A percentile compares a stretch with the other conserved stretches of the same genome.
These are phyloP conservation scores for Comarum palustre DNA, from an alignment of 306 rosid genomes.

Conservation along the genomic window DNA sequence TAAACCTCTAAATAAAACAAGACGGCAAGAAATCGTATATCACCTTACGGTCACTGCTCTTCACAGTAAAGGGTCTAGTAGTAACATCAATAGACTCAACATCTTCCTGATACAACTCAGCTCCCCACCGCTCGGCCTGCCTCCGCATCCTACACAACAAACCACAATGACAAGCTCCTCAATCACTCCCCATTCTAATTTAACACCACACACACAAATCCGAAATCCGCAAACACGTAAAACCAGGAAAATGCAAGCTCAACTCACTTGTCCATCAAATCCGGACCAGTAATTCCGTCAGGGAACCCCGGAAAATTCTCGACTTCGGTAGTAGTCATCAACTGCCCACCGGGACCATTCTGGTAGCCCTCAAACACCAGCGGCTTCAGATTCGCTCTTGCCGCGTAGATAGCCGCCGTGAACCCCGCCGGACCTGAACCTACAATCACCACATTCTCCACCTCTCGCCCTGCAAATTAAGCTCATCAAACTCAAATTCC, in stretches of 20 bases:
- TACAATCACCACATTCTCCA: slow-evolving; percentile 84
- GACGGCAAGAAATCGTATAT: slow-evolving; percentile 30
- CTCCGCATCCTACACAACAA: slow-evolving; percentile 43
- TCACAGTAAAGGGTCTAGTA: slow-evolving; percentile 69
- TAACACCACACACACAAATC: neutral
- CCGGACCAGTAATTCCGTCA: slow-evolving; percentile 92
- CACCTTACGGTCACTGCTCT: slow-evolving; percentile 97
- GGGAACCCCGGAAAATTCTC: slow-evolving; percentile 98
- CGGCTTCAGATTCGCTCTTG: slow-evolving; percentile 95
- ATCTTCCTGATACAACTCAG: slow-evolving; percentile 88
- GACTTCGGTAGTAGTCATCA: slow-evolving; percentile 96
- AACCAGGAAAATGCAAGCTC: neutral
- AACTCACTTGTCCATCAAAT: slow-evolving; percentile 83
- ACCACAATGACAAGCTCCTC: slow-evolving; percentile 18
- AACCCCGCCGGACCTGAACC: slow-evolving; percentile 98
- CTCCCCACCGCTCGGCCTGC: slow-evolving; percentile 97
- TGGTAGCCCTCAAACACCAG: slow-evolving; percentile 90
- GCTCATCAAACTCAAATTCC: neutral
- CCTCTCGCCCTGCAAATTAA: slow-evolving; percentile 34
- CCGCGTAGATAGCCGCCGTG: slow-evolving; percentile 92
- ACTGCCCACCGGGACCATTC: slow-evolving; percentile 90
- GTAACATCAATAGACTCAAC: slow-evolving; percentile 74
- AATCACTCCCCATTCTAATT: neutral
- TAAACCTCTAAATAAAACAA: neutral
- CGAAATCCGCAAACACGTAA: neutral